Evolutionary conservation across 768 basidiomycete species (phyloP), one percentile per base, ranked within the genome.

Genomic region (Collybia nuda): DNA sequence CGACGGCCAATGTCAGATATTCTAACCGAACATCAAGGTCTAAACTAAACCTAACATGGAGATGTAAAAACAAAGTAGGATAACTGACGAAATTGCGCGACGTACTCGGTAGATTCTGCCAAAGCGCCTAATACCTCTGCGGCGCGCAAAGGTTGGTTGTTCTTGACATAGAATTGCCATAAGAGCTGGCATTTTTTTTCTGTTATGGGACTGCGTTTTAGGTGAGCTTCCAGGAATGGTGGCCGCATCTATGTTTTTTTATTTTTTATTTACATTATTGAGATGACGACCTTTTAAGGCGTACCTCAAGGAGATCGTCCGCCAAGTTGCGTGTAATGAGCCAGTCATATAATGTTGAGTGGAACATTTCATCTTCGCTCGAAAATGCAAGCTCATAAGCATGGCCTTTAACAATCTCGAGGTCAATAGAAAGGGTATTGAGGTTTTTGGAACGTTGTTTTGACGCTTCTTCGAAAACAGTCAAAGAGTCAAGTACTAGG

Each of bases 131-230:
- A 80, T 0, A 96, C 87, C 63, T 90, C 85, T 1, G 97, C 95
- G 2, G 97, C 96, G 39, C 89, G 80, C 40, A 94, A 66, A 26
- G 89, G 89, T 57, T 93, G 88, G 1, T 88, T 88, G 57, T 91
- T 88, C 60, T 96, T 90, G 46, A 96, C 93, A 62, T 97, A 96
- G 70, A 92, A 98, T 61, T 98, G 92, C 97, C 97, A 98, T 2
- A 98, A 73, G 1, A 99, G 71, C 59, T 98, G 91, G 61, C 80
- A 85, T 63, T 94, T 93, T 56, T 88, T 80, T 14, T 89, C 84
- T 0, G 86, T 87, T 1, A 78, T 70, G 17, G 93, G 93, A 50
- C 92, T 89, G 46, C 90, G 81, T 56, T 80, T 78, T 23, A 98
- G 82, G 69, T 95, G 92, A 4, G 85, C 82, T 66, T 97, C 96